Evolutionary conservation across 768 basidiomycete genomes (phyloP), one percentile per base, ranked within the genome.

Genomic region (Dioszegia aurantiaca): DNA sequence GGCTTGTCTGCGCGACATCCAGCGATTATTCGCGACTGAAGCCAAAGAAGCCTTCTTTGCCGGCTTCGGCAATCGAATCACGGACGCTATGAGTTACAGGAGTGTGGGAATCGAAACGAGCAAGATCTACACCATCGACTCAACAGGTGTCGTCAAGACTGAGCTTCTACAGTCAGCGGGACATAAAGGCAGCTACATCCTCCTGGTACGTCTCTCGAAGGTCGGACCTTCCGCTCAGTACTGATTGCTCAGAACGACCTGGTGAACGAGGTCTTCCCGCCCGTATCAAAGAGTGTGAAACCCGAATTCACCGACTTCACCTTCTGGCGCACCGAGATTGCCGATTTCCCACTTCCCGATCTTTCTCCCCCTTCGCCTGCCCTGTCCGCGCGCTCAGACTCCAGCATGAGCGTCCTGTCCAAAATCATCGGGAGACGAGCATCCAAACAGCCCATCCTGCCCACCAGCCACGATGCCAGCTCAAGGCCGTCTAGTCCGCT

Each of bases 211-310:
- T 14, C 28, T 14, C 28, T 21, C 23, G 21, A n/a, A n/a, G n/a
- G 12, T 28, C 10, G 4, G 30, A 30, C 17, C 3, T 9, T 8
- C 28, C 27, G 27, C 3, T 10, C 30, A 8, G 43, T 10, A 46
- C 56, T 58, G n/a, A 55, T 33, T 1, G 11, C 6, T 12, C 55
- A 76, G 74, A 94, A 93, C 8, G 93, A 98, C 76, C 83, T 99
- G n/a, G 95, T 99, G 16, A 93, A 99, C 78, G 93, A 95, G 78
- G 93, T 95, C 86, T 99, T 99, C 80, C 95, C 95, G 31, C 90
- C 94, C 0, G 91, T 98, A 55, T 83, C 91, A 73, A 84, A 87
- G 51, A 90, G 89, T 73, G 87, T 86, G 48, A 83, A 86, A 12
- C 85, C 89, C 1, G 92, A 93, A 73, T 99, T 83, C 75, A 95